Base-by-base conservation (phyloP, 805 yeast genomes). In the Myxozyma neotropica region DNA sequence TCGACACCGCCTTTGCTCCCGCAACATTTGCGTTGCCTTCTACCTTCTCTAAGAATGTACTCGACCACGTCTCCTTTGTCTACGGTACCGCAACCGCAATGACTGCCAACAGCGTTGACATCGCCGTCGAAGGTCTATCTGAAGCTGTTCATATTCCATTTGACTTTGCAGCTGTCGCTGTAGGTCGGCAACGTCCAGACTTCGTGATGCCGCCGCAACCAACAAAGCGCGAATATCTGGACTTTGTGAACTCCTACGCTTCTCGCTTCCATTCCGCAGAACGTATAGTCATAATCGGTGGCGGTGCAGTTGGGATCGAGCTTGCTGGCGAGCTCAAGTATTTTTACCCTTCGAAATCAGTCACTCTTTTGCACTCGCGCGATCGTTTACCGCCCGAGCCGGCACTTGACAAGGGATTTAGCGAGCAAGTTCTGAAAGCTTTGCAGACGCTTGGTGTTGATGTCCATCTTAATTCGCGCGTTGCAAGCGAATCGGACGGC, bases 251-350 rank as follows among this genome's bases (percentile, higher is more conserved):
- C 29, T 24, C 24, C 47, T 38, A 47, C 36, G 57, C 51, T 19
- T 62, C 65, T 0, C 68, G 70, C 15, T 73, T 82, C 48, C 69
- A 67, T 12, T 40, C 57, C 1, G 74, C 79, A 13, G 68, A 77
- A 5, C 71, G 67, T 5, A 74, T 82, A 15, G 76, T 80, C 3
- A 71, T 78, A 13, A 76, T 80, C 55, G 85, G 85, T 4, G 83
- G 79, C 17, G 85, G 85, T 21, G 81, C 83, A 0, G 70, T 80
- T 21, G 84, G 84, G 0, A 75, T 80, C 47, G 84, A 81, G 65
- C 69, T 78, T 27, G 80, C 82, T 1, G 82, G 79, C 33, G 84
- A 81, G 58, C 70, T 81, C 50, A 78, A 73, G 53, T 72, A 68
- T 48, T 66, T 67, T 17, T 78, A 71, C 60, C 76, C 77, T 1